These are phyloP conservation scores for Solanum sparsipilum DNA, from an alignment of 257 asterid genomes.

Conservation along the genomic window DNA sequence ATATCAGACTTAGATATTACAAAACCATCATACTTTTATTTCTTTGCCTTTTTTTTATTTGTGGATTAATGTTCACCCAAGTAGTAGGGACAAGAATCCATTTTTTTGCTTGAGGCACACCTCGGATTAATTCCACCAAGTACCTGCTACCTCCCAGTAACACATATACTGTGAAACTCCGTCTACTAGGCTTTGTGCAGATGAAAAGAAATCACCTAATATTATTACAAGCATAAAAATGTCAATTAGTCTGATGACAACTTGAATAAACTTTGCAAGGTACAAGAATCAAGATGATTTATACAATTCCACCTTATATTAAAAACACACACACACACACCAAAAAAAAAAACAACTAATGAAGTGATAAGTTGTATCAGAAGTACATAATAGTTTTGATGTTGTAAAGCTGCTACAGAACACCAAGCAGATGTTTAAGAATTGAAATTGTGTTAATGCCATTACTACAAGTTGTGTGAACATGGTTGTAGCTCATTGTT, in stretches of 20 bases:
- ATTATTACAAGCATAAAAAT: not conserved
- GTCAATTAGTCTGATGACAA: not conserved
- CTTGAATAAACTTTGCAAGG: not conserved
- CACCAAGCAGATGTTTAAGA: not conserved
- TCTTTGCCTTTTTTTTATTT: not conserved
- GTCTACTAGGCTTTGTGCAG: not conserved
- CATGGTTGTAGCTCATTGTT: not conserved
- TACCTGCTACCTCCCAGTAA: not conserved
- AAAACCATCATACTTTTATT: not conserved
- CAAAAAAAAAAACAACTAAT: not conserved
- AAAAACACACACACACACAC: not conserved
- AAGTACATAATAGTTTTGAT: not conserved
- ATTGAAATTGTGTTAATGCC: not conserved
- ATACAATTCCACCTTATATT: not conserved
- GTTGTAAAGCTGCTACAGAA: not conserved
- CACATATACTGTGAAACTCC: not conserved
- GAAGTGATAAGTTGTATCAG: not conserved
- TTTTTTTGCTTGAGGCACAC: not conserved
- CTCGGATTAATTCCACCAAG: not conserved
- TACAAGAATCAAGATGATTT: not conserved
- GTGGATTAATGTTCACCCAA: rapidly evolving
- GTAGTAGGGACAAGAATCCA: too few species aligned
- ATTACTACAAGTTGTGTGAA: not conserved
- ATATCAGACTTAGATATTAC: too few species aligned
- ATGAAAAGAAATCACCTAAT: not conserved